Evolutionary conservation across 108 stramenopile genomes (phyloP).

Genomic region (Bacterosira constricta): DNA sequence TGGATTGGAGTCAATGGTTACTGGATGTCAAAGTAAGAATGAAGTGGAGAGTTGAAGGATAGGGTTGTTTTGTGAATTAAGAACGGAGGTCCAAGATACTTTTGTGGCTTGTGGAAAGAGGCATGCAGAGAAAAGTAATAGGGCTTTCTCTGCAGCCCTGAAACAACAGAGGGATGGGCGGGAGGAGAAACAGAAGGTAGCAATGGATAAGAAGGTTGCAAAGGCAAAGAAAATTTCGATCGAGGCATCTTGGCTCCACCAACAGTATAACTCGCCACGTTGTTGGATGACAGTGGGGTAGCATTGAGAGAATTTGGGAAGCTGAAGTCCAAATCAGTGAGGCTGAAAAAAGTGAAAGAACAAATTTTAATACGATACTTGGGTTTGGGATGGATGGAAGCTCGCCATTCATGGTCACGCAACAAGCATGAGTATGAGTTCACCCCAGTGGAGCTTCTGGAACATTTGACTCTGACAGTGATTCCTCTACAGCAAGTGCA

Average conservation of each 20-base stretch:
- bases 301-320: not conserved
- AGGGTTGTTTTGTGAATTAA: conserved; percentile 1
- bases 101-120: not conserved
- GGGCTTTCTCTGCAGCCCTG: not conserved
- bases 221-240: not conserved
- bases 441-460: not conserved
- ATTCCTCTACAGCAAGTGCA: not conserved
- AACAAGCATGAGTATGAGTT: not conserved
- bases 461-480: not conserved
- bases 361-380: not conserved
- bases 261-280: not conserved
- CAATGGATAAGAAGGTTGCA: not conserved
- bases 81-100: not conserved
- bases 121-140: not conserved
- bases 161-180: not conserved
- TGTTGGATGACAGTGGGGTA: not conserved
- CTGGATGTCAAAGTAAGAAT: not conserved
- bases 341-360: not conserved
- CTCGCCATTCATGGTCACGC: not conserved
- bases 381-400: not conserved
- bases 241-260: not conserved
- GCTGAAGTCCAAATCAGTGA: not conserved
- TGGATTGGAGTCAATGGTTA: not conserved
- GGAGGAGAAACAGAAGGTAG: not conserved
- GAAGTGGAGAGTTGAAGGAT: not conserved